Percentiles rank a stretch among this genome's conserved stretches.
Evolutionary conservation across 352 stramenopile genomes (phyloP).

Genomic region (Phytophthora hybrid): DNA sequence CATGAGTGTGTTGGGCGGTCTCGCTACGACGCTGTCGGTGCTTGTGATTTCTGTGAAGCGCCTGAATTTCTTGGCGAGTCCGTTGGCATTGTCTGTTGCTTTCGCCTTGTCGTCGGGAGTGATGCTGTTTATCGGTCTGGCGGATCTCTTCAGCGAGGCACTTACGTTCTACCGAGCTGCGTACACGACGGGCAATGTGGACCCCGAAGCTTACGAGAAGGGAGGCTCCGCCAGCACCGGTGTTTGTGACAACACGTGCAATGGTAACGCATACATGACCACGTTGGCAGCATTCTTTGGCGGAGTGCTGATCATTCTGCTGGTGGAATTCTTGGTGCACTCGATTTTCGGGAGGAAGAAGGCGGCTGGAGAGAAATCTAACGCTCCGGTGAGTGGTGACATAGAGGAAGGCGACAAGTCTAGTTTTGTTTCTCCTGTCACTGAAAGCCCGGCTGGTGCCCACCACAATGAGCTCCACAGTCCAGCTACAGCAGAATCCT

Average conservation of each 20-base stretch:
- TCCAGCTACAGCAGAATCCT: conserved; percentile 24
- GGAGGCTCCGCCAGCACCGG: conserved; percentile 47
- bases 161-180: conserved; percentile 62
- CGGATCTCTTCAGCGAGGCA: conserved; percentile 62
- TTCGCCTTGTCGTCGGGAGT: conserved; percentile 78
- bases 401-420: conserved; percentile 21
- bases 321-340: conserved; percentile 79
- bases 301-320: conserved; percentile 66
- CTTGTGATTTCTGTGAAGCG: conserved; percentile 56
- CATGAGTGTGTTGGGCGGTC: conserved; percentile 73
- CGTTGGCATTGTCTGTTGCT: conserved; percentile 70
- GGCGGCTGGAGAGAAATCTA: conserved; percentile 26
- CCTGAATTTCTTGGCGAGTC: conserved; percentile 69
- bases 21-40: conserved; percentile 69
- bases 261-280: conserved; percentile 59
- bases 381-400: conserved; percentile 20
- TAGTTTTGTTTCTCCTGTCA: background rate
- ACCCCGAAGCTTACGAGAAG: conserved; percentile 75
- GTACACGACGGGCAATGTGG: conserved; percentile 54
- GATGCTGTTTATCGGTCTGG: conserved; percentile 79
- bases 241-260: conserved; percentile 68
- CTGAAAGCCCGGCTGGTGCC: conserved; percentile 12
- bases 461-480: background rate
- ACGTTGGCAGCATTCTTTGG: conserved; percentile 60
- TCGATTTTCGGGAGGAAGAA: conserved; percentile 42